These are phyloP conservation scores for Aspergillus uvarum DNA, from an alignment of 2,329 filamentous ascomycete genomes.

Conservation along the genomic window DNA sequence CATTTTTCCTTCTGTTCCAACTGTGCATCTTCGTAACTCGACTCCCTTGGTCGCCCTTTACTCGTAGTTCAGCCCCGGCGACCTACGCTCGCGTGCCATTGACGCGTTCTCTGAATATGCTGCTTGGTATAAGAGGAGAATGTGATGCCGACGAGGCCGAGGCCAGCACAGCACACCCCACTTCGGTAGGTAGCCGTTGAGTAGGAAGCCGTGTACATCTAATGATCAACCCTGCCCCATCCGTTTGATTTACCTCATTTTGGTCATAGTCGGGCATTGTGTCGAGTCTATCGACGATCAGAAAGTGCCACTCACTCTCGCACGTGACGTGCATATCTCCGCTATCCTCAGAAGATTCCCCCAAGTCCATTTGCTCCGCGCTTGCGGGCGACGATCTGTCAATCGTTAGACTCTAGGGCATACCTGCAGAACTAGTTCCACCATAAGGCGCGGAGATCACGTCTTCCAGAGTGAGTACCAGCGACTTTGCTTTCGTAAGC, in stretches of 20 bases:
- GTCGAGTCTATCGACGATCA: no score
- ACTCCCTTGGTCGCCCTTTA: not conserved
- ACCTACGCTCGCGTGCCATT: not conserved
- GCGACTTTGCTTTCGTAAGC: not conserved
- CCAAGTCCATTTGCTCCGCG: not conserved
- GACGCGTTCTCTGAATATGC: not conserved
- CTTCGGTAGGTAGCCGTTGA: not conserved
- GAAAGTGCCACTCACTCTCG: not conserved
- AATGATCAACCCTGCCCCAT: not conserved
- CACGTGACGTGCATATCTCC: not conserved
- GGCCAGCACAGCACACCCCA: constrained; percentile 6
- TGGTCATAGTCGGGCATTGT: no score
- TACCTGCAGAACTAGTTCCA: not conserved
- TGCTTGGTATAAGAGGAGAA: not conserved
- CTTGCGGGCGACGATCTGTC: not conserved
- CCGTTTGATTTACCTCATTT: no score
- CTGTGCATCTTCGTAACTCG: not conserved
- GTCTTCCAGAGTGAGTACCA: not conserved
- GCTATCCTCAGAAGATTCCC: not conserved
- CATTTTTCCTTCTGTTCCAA: constrained; percentile 32
- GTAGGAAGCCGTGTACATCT: not conserved
- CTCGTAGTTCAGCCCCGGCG: not conserved
- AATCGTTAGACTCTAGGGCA: not conserved
- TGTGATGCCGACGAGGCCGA: not conserved
- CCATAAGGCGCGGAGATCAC: not conserved